Conservation (phyloP, 192 early-diverging fungal genomes). For the Umbelopsis ramanniana region DNA sequence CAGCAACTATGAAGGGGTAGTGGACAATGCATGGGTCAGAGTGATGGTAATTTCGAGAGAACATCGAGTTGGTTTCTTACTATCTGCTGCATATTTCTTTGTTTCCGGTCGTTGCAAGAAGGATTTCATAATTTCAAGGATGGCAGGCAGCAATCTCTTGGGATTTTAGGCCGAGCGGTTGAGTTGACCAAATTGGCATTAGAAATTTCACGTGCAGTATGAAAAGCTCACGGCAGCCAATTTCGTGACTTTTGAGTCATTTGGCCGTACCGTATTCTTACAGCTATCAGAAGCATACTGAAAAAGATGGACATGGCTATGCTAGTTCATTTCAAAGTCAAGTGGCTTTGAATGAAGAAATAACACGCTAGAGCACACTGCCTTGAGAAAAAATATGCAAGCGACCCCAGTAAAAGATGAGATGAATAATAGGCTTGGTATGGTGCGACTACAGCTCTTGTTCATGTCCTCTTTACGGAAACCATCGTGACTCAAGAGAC, state of each 20-base stretch:
- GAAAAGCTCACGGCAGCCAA: not conserved
- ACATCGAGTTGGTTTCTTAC: constrained; percentile 14
- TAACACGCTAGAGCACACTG: too few relatives aligned
- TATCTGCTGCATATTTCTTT: constrained; percentile 47
- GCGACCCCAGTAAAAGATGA: too few relatives aligned
- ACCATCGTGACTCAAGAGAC: too few relatives aligned
- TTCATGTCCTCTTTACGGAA: too few relatives aligned
- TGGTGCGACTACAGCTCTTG: too few relatives aligned
- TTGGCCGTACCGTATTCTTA: not conserved
- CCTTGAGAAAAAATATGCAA: too few relatives aligned
- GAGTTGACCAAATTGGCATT: not conserved
- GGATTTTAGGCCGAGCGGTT: not conserved
- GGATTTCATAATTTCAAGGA: constrained; percentile 27
- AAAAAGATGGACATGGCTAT: too few relatives aligned
- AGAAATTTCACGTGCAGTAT: constrained; percentile 16
- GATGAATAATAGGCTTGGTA: too few relatives aligned
- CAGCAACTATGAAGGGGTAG: constrained; percentile 51
- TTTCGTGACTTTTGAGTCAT: not conserved
- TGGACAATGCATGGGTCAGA: not conserved
- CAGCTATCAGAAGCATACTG: too few relatives aligned
- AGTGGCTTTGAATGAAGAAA: too few relatives aligned
- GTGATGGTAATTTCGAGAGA: not conserved
- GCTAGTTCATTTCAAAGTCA: too few relatives aligned
- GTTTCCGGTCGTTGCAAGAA: constrained; percentile 44
- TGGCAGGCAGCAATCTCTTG: not conserved